These are phyloP conservation scores for Fusarium temperatum DNA, from an alignment of 2,329 filamentous ascomycete genomes.

Conservation along the genomic window DNA sequence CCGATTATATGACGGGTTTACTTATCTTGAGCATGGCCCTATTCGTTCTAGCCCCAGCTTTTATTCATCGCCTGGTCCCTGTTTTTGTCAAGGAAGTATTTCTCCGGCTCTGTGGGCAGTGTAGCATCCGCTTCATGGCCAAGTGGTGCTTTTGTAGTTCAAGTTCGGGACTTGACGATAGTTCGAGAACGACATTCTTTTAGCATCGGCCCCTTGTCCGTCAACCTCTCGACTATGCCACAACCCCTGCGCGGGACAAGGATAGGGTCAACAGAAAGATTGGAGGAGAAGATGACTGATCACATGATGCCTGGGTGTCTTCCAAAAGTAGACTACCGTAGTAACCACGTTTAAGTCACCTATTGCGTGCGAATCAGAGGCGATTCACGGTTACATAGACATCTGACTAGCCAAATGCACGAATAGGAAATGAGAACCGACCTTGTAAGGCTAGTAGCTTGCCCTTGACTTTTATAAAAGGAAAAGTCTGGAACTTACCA, in stretches of 20 bases:
- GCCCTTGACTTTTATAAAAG: not conserved
- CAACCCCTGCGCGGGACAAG: conserved; percentile 5
- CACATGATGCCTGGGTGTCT: conserved; percentile 9
- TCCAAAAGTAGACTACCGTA: conserved; percentile 11
- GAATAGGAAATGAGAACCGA: not conserved
- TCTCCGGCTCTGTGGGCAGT: not conserved
- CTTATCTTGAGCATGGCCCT: conserved; percentile 3
- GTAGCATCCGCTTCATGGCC: not conserved
- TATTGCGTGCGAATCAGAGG: conserved; percentile 26
- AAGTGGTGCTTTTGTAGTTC: conserved; percentile 14
- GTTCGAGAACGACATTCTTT: not conserved
- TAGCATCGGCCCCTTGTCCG: not conserved
- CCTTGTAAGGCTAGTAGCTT: not conserved
- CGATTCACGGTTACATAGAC: conserved; percentile 5
- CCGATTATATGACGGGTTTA: conserved; percentile 18
- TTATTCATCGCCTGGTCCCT: not conserved
- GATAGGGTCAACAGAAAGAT: not conserved
- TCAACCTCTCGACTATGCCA: not conserved
- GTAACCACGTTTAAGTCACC: not conserved
- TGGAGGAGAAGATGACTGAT: not conserved
- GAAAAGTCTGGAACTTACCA: conserved; percentile 2
- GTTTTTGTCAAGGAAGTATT: not conserved
- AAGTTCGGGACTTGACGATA: conserved; percentile 7
- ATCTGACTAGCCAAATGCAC: conserved; percentile 19
- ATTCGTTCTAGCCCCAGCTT: not conserved